phyloP scores from a whole-genome alignment of 176 grass and related monocot genomes.

The Aegilops tauschii region DNA sequence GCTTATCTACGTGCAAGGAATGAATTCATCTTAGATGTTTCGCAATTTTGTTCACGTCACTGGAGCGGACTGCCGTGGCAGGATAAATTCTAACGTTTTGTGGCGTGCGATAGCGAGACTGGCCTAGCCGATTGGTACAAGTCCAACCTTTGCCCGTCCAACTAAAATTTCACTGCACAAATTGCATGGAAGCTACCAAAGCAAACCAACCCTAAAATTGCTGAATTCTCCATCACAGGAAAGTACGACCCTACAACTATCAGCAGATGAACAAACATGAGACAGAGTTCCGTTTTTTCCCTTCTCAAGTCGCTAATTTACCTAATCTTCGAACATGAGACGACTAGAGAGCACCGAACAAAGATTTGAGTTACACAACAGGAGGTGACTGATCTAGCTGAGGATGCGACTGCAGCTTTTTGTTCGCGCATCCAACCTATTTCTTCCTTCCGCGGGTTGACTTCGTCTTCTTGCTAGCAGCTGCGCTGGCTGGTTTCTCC shows the following conservation, averaged over 20 bases:
- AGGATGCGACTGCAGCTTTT: not conserved
- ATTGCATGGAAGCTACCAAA: not conserved
- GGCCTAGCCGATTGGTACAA: too few species aligned
- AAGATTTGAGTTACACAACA: constrained; percentile 16
- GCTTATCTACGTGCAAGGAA: not conserved
- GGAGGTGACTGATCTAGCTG: not conserved
- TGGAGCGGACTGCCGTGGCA: too few species aligned
- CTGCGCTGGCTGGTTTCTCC: constrained; percentile 33
- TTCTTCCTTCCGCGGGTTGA: constrained; percentile 42
- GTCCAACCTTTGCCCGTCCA: too few species aligned
- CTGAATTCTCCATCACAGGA: not conserved
- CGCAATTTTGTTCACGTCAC: too few species aligned
- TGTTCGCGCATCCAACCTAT: not conserved
- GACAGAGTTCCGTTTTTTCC: not conserved
- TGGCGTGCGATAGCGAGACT: too few species aligned
- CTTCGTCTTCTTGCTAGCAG: constrained; percentile 45
- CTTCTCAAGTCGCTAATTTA: not conserved
- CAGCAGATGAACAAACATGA: not conserved
- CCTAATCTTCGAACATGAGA: not conserved
- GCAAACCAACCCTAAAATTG: not conserved
- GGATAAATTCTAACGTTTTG: too few species aligned
- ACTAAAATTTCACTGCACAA: not conserved
- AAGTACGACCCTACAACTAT: not conserved
- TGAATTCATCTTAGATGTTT: too few species aligned
- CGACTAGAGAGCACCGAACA: not conserved